Evolutionary conservation across 768 basidiomycete genomes (phyloP).

Genomic region (Gloeophyllum trabeum): DNA sequence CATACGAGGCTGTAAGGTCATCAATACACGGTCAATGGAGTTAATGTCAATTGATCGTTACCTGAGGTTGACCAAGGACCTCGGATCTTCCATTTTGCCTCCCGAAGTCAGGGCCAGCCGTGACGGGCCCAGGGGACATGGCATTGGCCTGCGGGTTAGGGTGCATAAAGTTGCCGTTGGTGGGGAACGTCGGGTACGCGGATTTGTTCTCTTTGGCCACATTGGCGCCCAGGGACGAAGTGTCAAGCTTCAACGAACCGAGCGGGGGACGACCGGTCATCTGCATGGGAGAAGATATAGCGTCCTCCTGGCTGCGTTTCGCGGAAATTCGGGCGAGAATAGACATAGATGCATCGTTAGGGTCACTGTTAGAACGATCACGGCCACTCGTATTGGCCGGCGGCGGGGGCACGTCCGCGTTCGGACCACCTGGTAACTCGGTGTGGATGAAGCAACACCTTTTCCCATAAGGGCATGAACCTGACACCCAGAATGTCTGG

Average conservation of each 20-base stretch:
- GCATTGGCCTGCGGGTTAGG: constrained; percentile 46
- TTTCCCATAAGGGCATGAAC: constrained; percentile 88
- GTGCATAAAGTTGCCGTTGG: constrained; percentile 46
- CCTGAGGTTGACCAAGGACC: constrained; percentile 62
- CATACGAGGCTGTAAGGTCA: constrained; percentile 26
- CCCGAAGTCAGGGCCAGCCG: constrained; percentile 79
- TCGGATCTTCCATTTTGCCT: constrained; percentile 59
- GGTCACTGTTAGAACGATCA: constrained; percentile 73
- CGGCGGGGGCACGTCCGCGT: constrained; percentile 40
- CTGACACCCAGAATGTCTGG: constrained; percentile 90
- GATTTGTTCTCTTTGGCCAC: constrained; percentile 74
- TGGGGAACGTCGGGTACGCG: constrained; percentile 56
- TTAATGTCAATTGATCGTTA: too few relatives aligned
- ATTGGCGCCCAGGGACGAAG: constrained; percentile 46
- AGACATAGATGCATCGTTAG: constrained; percentile 58
- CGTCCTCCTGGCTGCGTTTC: constrained; percentile 41
- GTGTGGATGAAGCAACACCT: constrained; percentile 93
- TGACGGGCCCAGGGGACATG: constrained; percentile 71
- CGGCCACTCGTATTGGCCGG: constrained; percentile 40
- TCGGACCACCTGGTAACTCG: constrained; percentile 57
- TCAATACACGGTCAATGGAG: too few relatives aligned
- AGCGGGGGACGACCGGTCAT: constrained; percentile 39
- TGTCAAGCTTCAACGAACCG: constrained; percentile 67
- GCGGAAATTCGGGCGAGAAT: constrained; percentile 68
- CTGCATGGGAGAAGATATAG: constrained; percentile 3